Evolutionary conservation across 371 early-diverging fungal species (phyloP), one percentile per base, ranked within the genome.

Genomic region (Choanephora cucurbitarum): DNA sequence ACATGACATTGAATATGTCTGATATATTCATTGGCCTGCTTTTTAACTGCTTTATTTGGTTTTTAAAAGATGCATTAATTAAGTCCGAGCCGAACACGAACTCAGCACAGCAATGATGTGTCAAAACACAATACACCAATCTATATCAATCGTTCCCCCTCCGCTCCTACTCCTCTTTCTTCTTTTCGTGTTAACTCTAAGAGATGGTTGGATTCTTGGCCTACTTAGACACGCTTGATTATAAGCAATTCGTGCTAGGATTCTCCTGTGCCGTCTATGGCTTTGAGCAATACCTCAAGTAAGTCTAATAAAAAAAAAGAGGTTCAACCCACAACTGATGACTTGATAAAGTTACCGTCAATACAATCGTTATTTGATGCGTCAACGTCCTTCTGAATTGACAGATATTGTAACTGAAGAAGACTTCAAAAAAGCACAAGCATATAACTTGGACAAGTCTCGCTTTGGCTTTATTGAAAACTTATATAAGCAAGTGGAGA

Each of bases 401-500:
- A 67, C 77, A 17, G 75, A 83, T 54, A 83, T 89, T 56, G 85
- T 89, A 13, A 77, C 83, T 28, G 76, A 84, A 42, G 81, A 88
- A 44, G 88, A 90, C 41, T 95, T 93, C 57, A 69, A 77, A 41
- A 93, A 94, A 67, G 87, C 96, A 5, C 91, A 91, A 55, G 80
- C 82, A 8, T 98, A 98, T 63, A 89, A 91, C 44, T 69, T 85
- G 18, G 98, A 96, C 66, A 96, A 93, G 73, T 83, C 91, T 52
- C 79, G 82, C 21, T 92, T 95, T 68, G 81, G 73, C 0, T 84
- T 97, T 62, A 66, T 94, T 21, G 79, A 81, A 28, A 72, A 79
- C 9, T 50, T 80, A 0, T 81, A 83, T 46, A 75, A 70, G 31
- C 86, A 87, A 62, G 23, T 82, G n/a, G 86, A 91, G 57, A 89